Base-by-base conservation (phyloP, 805 yeast species). In the Candida krabiensis region DNA sequence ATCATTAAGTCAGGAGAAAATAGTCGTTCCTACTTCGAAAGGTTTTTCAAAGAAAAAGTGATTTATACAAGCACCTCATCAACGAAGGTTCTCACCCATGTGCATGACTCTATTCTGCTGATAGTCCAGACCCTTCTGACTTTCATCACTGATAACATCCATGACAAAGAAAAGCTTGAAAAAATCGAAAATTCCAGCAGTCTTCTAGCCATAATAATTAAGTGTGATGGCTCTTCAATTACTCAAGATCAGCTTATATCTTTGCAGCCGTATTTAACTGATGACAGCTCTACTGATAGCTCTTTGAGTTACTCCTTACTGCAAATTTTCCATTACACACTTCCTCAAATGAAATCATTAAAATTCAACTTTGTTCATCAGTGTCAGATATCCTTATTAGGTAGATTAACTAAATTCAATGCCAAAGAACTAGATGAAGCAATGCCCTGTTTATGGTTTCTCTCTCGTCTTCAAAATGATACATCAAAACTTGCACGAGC, bases 341-440 rank as follows among this genome's bases (percentile, higher is more conserved):
- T 86, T 19, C 67, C 75, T 1, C 62, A 64, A 12, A 54, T 69
- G 7, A 49, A 55, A 0, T 60, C 73, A 4, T 61, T 84, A 31
- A 71, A 80, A 33, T 70, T 75, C 0, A 69, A 65, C 3, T 83
- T 80, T 49, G 50, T 79, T 19, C 44, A 57, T 16, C 71, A 69
- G 8, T 68, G 80, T 12, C 82, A 78, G 53, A 51, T 67, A 0
- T 67, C 75, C 2, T 50, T 86, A n/a, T 54, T 85, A 44, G 65
- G 66, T 23, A 63, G 75, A 22, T 57, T 86, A 22, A 80, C 90
- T 2, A 81, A 75, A 44, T 74, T 82, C 60, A 74, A 70, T 35
- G 69, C 71, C 0, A 67, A 57, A 40, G 93, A 86, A 47, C 58
- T 86, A 7, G 76, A 76, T n/a, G 81, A 80, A 52, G 95, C 91